Conservation (phyloP, 2,329 filamentous ascomycete species). For the Aspergillus texensis region DNA sequence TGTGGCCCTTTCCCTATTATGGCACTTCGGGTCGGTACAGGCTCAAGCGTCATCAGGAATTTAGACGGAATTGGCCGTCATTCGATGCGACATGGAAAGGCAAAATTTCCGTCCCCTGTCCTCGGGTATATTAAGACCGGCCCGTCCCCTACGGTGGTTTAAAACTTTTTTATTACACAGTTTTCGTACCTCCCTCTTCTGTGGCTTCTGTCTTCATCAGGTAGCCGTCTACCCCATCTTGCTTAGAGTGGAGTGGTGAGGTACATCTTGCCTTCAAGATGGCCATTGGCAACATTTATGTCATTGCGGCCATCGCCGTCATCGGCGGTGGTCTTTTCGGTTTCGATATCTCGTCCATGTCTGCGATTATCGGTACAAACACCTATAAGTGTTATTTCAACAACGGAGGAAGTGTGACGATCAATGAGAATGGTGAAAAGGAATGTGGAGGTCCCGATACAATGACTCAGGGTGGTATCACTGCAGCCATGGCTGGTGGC, state of each 20-base stretch:
- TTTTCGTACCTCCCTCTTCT: not conserved
- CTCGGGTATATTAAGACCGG: conserved; percentile 12
- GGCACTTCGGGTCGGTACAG: conserved; percentile 8
- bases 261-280: conserved; percentile 25
- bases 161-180: conserved; percentile 1
- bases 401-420: conserved; percentile 48
- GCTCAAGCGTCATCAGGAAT: conserved; percentile 1
- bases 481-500: conserved; percentile 72
- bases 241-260: conserved; percentile 8
- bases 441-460: conserved; percentile 48
- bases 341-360: conserved; percentile 79
- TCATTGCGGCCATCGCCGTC: conserved; percentile 61
- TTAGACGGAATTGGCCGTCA: not conserved
- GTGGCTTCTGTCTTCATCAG: not conserved
- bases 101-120: not conserved
- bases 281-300: conserved; percentile 59
- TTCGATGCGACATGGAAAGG: not conserved
- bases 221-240: not conserved
- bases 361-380: conserved; percentile 65
- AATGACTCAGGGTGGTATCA: conserved; percentile 68
- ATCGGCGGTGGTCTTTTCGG: conserved; percentile 73
- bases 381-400: conserved; percentile 74
- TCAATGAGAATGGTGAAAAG: conserved; percentile 21
- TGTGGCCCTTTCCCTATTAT: conserved; percentile 1
- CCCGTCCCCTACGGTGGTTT: not conserved